Evolutionary conservation across 148 eudicot species (phyloP), one percentile per base, ranked within the genome.

Genomic region (Agrostemma githago): DNA sequence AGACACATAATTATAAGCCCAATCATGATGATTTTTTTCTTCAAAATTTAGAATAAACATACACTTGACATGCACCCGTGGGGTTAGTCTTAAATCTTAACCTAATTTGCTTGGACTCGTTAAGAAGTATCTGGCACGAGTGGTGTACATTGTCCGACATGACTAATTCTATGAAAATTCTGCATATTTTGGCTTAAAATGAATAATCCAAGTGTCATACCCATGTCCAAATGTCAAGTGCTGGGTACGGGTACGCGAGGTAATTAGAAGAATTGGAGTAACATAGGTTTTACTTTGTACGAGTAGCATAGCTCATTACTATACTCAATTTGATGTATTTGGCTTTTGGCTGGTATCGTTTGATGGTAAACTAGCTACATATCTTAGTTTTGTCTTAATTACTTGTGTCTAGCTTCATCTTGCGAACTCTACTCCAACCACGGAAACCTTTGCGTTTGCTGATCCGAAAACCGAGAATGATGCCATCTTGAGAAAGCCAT

Each of bases 401-500:
- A 70, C n/a, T 42, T 57, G 42, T 67, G 19, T 41, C 61, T 72
- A 81, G 80, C 74, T 70, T 54, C 65, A 51, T 38, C 15, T n/a
- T 15, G 34, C 19, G 44, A 44, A 73, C 71, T 61, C 20, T 10
- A 63, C 77, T 38, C 40, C 75, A 73, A 41, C 65, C 64, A 58
- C 65, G 41, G 70, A 75, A 41, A 68, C 74, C 44, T 46, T 65
- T n/a, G 81, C 74, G 6, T 37, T 56, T 66, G 74, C 48, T 57
- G 73, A 66, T 43, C 65, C 65, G 34, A 62, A 75, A n/a, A 68
- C 66, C 37, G 69, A 56, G 70, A 66, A 69, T 44, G 71, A 74
- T 66, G 54, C 59, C 43, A 70, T 56, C 75, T 70, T 63, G 78
- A 42, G 61, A 78, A 75, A 78, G 71, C 17, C 46, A 26, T 74